phyloP scores from a whole-genome alignment of 176 grass and related monocot species.

The Neostapfia colusana region DNA sequence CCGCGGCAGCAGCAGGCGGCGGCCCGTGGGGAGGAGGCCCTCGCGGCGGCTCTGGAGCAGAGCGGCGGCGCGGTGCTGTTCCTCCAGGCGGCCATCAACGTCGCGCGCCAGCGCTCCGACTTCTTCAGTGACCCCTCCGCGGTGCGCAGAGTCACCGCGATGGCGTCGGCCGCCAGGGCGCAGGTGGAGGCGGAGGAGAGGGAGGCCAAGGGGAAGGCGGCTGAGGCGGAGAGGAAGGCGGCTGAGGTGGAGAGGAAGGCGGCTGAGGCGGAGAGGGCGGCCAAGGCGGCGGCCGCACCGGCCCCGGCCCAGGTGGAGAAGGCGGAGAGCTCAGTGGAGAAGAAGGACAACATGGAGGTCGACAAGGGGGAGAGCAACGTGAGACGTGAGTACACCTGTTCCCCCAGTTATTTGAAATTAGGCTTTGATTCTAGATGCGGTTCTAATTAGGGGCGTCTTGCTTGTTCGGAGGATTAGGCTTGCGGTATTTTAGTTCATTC shows the following conservation, averaged over 20 bases:
- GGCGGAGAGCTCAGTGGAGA: slow-evolving; percentile 9
- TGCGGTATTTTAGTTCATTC: neutral
- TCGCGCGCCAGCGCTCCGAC: slow-evolving; percentile 55
- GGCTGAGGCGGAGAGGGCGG: slow-evolving; percentile 36
- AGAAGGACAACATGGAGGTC: slow-evolving; percentile 33
- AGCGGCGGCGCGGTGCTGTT: slow-evolving; percentile 62
- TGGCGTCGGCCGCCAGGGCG: slow-evolving; percentile 61
- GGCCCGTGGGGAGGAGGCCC: slow-evolving; percentile 47
- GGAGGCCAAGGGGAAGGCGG: slow-evolving; percentile 44
- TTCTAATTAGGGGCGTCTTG: neutral
- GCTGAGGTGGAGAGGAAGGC: slow-evolving; percentile 29
- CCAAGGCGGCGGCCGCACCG: slow-evolving; percentile 19
- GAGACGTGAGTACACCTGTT: slow-evolving; percentile 48
- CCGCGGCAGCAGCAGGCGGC: neutral
- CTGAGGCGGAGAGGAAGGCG: slow-evolving; percentile 30
- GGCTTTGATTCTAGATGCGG: slow-evolving; percentile 4
- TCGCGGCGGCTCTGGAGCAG: slow-evolving; percentile 54
- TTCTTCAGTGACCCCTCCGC: slow-evolving; percentile 62
- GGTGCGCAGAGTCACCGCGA: slow-evolving; percentile 54
- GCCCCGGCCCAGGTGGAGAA: neutral
- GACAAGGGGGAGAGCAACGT: slow-evolving; percentile 45
- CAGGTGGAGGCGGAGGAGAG: slow-evolving; percentile 68
- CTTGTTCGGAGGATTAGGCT: neutral
- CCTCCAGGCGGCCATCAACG: slow-evolving; percentile 68
- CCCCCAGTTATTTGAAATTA: slow-evolving; percentile 13